These are phyloP conservation scores for Niveomyces coronatus DNA, from an alignment of 2,329 filamentous ascomycete genomes.

Conservation along the genomic window DNA sequence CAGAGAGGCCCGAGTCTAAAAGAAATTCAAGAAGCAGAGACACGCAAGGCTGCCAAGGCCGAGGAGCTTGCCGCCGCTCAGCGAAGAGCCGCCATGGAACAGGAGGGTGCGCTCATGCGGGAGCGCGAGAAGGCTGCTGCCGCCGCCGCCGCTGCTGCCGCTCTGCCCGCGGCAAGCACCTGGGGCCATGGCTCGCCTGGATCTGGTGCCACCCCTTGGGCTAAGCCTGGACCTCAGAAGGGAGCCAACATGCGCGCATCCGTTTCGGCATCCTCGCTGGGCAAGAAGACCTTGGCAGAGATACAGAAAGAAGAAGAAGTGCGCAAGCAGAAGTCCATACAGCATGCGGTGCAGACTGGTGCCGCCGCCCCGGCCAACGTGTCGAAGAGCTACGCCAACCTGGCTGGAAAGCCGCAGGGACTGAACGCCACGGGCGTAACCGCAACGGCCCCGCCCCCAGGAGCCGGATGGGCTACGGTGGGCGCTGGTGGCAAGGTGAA, in stretches of 20 bases:
- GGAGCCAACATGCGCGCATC: conserved; percentile 14
- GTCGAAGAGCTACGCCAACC: conserved; percentile 88
- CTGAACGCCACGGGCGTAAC: conserved; percentile 22
- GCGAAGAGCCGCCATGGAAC: conserved; percentile 69
- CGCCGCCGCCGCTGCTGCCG: conserved; percentile 52
- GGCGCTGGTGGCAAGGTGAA: conserved; percentile 91
- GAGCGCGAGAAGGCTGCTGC: conserved; percentile 50
- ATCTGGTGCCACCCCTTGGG: conserved; percentile 55
- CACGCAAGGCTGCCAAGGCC: conserved; percentile 79
- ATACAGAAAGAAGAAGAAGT: conserved; percentile 95
- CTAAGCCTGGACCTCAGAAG: conserved; percentile 48
- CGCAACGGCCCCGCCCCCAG: conserved; percentile 29
- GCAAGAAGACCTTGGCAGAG: conserved; percentile 87
- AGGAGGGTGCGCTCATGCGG: conserved; percentile 53
- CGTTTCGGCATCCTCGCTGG: conserved; percentile 16
- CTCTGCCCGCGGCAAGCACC: conserved; percentile 77
- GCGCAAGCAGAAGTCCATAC: conserved; percentile 65
- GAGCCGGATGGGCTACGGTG: conserved; percentile 80
- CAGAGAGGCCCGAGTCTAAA: conserved; percentile 85
- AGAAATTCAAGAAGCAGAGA: conserved; percentile 94
- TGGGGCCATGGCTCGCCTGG: conserved; percentile 76
- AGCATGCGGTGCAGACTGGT: conserved; percentile 37
- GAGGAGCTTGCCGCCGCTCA: conserved; percentile 72
- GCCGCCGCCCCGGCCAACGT: conserved; percentile 36
- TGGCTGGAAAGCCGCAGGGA: conserved; percentile 61